phyloP scores from a whole-genome alignment of 2,329 filamentous ascomycete genomes.

The Colletotrichum chlorophyti region DNA sequence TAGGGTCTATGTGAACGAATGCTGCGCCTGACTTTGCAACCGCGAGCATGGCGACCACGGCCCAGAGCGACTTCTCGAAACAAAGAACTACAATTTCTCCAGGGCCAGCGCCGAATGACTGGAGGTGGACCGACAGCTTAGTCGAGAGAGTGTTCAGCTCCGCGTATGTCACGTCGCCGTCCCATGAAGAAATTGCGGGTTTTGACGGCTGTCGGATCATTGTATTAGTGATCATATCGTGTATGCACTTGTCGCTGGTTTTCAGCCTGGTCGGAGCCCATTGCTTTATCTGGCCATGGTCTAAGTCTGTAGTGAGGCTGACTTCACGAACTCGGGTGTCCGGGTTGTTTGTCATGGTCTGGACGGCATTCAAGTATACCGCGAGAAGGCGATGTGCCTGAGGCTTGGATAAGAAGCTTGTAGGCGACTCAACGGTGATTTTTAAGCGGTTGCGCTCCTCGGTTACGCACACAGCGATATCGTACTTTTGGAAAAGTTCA shows the following conservation, averaged over 20 bases:
- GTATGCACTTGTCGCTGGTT: constrained; percentile 21
- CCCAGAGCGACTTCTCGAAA: constrained; percentile 37
- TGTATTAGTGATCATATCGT: constrained; percentile 8
- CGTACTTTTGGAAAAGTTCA: background rate
- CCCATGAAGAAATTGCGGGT: constrained; percentile 31
- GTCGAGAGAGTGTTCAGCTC: constrained; percentile 30
- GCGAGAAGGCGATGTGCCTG: background rate
- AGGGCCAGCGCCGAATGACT: constrained; percentile 26
- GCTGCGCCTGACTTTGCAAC: constrained; percentile 40
- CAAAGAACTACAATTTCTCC: constrained; percentile 34
- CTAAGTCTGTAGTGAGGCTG: background rate
- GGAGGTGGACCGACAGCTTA: constrained; percentile 26
- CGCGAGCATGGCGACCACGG: constrained; percentile 37
- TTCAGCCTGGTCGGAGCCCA: background rate
- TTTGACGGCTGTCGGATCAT: background rate
- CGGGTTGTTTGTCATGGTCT: background rate
- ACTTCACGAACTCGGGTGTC: background rate
- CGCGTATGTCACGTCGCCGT: constrained; percentile 31
- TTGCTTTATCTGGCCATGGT: background rate
- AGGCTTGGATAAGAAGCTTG: constrained; percentile 6
- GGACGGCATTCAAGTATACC: background rate
- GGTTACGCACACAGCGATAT: constrained; percentile 8
- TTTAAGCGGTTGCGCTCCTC: background rate
- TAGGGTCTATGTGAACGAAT: constrained; percentile 38
- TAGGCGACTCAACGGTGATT: constrained; percentile 1